A percentile compares a stretch with the other conserved stretches of the same genome.
Conservation (phyloP, 495 filamentous ascomycete genomes). For the Thermochaetoides thermophila region DNA sequence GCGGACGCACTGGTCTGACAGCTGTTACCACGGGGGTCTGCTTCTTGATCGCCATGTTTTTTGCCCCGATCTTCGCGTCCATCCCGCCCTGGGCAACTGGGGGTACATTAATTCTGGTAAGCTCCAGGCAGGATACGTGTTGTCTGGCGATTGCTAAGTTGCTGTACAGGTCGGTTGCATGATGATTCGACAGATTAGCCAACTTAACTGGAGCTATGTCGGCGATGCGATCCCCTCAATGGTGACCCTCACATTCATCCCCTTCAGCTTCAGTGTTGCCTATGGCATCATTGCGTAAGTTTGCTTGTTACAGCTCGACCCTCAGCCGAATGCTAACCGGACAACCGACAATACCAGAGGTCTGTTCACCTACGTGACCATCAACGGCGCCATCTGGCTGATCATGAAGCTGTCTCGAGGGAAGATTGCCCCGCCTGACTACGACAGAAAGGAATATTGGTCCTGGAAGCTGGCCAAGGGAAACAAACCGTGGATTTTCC, state of each 20-base stretch:
- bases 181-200: conserved; percentile 41
- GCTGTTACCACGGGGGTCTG: conserved; percentile 57
- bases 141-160: not conserved
- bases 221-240: conserved; percentile 68
- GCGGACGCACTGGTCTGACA: conserved; percentile 64
- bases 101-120: conserved; percentile 61
- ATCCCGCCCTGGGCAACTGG: conserved; percentile 80
- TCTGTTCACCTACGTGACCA: conserved; percentile 52
- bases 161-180: conserved; percentile 33
- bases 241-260: conserved; percentile 64
- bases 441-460: conserved; percentile 63
- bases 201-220: conserved; percentile 40
- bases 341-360: conserved; percentile 27
- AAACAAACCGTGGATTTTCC: conserved; percentile 21
- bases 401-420: conserved; percentile 39
- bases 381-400: conserved; percentile 50
- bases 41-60: conserved; percentile 69
- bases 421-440: conserved; percentile 51
- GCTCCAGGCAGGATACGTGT: conserved; percentile 1
- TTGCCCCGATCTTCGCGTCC: conserved; percentile 69
- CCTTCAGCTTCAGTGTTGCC: conserved; percentile 67
- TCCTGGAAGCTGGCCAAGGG: conserved; percentile 40
- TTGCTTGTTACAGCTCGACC: not conserved
- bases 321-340: too few species aligned
- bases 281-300: conserved; percentile 61